phyloP scores from a whole-genome alignment of 805 yeast species.

The Starmera amethionina region DNA sequence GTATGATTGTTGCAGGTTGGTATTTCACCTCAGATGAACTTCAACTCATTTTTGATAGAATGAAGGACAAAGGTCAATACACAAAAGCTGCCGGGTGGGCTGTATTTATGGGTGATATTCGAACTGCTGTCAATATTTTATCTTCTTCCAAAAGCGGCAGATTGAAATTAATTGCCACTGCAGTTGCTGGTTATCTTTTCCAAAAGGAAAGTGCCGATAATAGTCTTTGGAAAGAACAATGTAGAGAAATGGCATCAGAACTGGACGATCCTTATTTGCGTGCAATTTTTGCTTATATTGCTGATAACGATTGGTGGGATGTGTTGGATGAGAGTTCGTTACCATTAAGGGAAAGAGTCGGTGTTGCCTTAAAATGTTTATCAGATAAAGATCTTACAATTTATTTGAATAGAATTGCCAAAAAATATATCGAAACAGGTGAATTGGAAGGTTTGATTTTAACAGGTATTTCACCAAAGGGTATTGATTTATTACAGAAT shows the following conservation, averaged over 20 bases:
- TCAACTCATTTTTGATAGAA: slow-evolving; percentile 51
- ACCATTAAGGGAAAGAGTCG: slow-evolving; percentile 80
- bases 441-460: slow-evolving; percentile 85
- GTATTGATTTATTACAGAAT: slow-evolving; percentile 71
- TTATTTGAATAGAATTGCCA: slow-evolving; percentile 62
- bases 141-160: slow-evolving; percentile 64
- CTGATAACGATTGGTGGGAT: slow-evolving; percentile 95
- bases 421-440: slow-evolving; percentile 63
- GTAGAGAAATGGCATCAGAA: slow-evolving; percentile 81
- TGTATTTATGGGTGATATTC: slow-evolving; percentile 83
- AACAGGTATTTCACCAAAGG: slow-evolving; percentile 86
- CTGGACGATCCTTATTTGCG: slow-evolving; percentile 82
- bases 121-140: slow-evolving; percentile 70
- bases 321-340: slow-evolving; percentile 83
- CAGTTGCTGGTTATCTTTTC: slow-evolving; percentile 82
- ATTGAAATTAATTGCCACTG: slow-evolving; percentile 77
- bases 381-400: slow-evolving; percentile 69
- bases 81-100: slow-evolving; percentile 99
- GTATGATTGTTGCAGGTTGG: slow-evolving; percentile 87
- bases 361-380: slow-evolving; percentile 81
- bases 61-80: slow-evolving; percentile 48
- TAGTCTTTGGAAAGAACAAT: slow-evolving; percentile 83
- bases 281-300: slow-evolving; percentile 87
- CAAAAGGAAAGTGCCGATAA: slow-evolving; percentile 37
- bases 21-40: slow-evolving; percentile 68